Evolutionary conservation across 495 filamentous ascomycete species (phyloP).

Genomic region (Cenococcum geophilum): DNA sequence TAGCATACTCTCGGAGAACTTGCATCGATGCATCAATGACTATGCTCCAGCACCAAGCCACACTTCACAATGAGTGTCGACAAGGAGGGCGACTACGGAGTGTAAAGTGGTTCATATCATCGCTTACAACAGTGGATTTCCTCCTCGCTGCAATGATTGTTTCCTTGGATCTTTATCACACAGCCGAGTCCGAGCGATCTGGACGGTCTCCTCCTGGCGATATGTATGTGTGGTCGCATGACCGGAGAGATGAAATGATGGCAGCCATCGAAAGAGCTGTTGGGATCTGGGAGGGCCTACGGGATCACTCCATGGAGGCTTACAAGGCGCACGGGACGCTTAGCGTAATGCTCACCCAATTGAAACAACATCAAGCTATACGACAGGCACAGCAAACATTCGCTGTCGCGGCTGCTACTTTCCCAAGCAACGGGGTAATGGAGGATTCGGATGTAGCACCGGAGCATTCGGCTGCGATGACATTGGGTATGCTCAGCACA

Average conservation of each 20-base stretch:
- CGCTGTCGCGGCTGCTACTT: slow-evolving; percentile 6
- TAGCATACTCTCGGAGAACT: slow-evolving; percentile 70
- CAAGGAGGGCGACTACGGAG: slow-evolving; percentile 63
- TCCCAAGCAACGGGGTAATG: slow-evolving; percentile 34
- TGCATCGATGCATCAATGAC: slow-evolving; percentile 76
- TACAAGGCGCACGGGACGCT: slow-evolving; percentile 76
- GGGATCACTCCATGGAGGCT: slow-evolving; percentile 76
- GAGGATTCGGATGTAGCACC: slow-evolving; percentile 41
- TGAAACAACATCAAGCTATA: slow-evolving; percentile 46
- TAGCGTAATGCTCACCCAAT: slow-evolving; percentile 69
- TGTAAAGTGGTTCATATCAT: slow-evolving; percentile 71
- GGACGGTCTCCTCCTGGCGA: slow-evolving; percentile 35
- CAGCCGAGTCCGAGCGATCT: slow-evolving; percentile 39
- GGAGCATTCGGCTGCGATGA: slow-evolving; percentile 71
- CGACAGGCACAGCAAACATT: slow-evolving; percentile 26
- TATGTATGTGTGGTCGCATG: slow-evolving; percentile 58
- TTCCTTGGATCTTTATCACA: slow-evolving; percentile 62
- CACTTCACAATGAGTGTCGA: slow-evolving; percentile 68
- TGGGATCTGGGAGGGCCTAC: slow-evolving; percentile 69
- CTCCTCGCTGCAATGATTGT: slow-evolving; percentile 86
- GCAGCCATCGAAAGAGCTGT: slow-evolving; percentile 61
- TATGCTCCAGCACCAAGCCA: slow-evolving; percentile 67
- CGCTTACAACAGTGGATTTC: slow-evolving; percentile 75
- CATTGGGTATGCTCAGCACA: slow-evolving; percentile 68
- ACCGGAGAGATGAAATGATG: slow-evolving; percentile 72